Evolutionary conservation across 345 rosid genomes (phyloP).

Genomic region (Eucalyptus paniculata): DNA sequence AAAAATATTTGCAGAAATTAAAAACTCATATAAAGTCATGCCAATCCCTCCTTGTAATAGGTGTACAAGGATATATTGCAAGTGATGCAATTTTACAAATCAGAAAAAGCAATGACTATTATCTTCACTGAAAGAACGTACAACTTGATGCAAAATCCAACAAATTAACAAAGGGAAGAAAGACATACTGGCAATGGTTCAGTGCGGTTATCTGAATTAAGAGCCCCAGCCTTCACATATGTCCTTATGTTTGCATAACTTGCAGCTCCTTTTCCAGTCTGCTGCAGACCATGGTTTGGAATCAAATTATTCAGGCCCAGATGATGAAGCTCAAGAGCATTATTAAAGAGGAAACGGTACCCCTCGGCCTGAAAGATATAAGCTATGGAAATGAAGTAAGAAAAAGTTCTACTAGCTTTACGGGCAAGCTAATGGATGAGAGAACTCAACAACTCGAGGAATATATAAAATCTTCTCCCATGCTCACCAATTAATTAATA

Average conservation of each 20-base stretch:
- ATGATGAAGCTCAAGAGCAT: constrained; percentile 84
- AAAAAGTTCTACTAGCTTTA: not conserved
- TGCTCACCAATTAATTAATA: not conserved
- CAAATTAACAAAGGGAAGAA: not conserved
- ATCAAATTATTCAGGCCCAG: constrained; percentile 57
- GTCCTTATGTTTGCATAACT: constrained; percentile 4
- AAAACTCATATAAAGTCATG: not conserved
- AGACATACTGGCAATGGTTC: constrained; percentile 35
- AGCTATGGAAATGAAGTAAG: not conserved
- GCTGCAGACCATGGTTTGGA: constrained; percentile 54
- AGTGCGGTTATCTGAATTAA: constrained; percentile 25
- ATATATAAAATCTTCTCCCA: not conserved
- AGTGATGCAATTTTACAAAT: not conserved
- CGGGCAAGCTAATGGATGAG: not conserved
- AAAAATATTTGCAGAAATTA: not conserved
- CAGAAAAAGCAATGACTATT: not conserved
- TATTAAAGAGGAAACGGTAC: constrained; percentile 75
- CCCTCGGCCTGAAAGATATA: constrained; percentile 57
- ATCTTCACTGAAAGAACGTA: not conserved
- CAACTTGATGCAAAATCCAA: not conserved
- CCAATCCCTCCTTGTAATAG: not conserved
- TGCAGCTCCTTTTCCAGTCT: constrained; percentile 14
- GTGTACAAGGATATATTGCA: not conserved
- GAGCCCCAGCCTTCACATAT: constrained; percentile 24
- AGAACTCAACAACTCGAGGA: not conserved